phyloP scores from a whole-genome alignment of 1,284 basidiomycete species.

The Sphaerobolus stellatus region DNA sequence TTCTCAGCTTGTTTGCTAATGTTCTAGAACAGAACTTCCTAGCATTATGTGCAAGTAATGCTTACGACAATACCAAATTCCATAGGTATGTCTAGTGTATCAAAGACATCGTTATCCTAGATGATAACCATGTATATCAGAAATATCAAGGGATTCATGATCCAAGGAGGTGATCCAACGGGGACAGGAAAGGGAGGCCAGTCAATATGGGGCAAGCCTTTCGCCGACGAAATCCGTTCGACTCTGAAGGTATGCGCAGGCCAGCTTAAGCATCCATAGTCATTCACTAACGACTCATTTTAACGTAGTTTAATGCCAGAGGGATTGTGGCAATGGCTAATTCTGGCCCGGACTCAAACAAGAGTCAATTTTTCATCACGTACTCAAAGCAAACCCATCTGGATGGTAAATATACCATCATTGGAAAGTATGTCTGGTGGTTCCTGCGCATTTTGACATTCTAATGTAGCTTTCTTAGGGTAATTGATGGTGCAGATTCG shows the following conservation, averaged over 20 bases:
- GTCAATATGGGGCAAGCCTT: constrained; percentile 85
- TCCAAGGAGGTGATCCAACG: constrained; percentile 86
- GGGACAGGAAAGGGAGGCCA: constrained; percentile 82
- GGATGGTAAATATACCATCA: constrained; percentile 93
- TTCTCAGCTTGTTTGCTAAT: neutral
- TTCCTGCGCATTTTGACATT: neutral
- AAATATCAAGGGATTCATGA: constrained; percentile 95
- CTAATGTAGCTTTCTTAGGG: constrained; percentile 34
- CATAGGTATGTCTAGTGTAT: constrained; percentile 49
- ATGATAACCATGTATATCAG: constrained; percentile 33
- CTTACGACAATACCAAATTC: constrained; percentile 86
- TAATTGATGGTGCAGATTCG: constrained; percentile 92
- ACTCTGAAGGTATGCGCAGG: constrained; percentile 75
- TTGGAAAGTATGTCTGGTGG: constrained; percentile 64
- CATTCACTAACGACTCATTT: constrained; percentile 10
- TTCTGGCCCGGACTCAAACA: constrained; percentile 90
- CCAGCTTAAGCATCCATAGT: neutral
- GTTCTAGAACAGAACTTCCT: constrained; percentile 80
- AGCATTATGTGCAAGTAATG: constrained; percentile 86
- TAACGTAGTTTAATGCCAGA: constrained; percentile 87
- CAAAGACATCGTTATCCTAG: neutral
- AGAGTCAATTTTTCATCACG: constrained; percentile 93
- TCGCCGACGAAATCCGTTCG: constrained; percentile 85
- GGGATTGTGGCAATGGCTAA: constrained; percentile 98
- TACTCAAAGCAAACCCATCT: constrained; percentile 91